Base-by-base conservation (phyloP, 805 yeast species). In the Saccharomycopsis synnaedendra region DNA sequence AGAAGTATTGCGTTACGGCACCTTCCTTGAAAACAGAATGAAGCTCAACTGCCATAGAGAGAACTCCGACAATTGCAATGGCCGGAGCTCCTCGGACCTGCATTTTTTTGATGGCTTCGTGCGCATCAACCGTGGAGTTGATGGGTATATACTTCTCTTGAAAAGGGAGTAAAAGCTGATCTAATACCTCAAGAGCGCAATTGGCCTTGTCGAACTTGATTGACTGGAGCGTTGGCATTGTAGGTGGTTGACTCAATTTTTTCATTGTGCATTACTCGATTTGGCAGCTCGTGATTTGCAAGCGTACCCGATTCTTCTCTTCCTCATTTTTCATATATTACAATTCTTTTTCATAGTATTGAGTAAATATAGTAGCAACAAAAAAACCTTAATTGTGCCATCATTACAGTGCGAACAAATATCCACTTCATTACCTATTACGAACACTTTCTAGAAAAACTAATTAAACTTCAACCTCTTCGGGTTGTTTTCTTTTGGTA, bases 71-170 rank as follows among this genome's bases (percentile, higher is more conserved):
- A 49, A 90, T 85, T 53, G 97, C 97, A 60, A 90, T 90, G 1
- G 97, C 97, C 0, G 98, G 98, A 0, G 98, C 98, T 37, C 98
- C 98, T 61, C 98, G 74, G 4, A 94, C 97, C 58, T 85, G 88
- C 98, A 90, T 90, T 49, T 71, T 71, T 59, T 79, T 81, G 62
- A 90, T 90, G n/a, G 85, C 95, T 19, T 72, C 71, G 64, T 67
- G 86, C 3, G 95, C 97, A 61, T 82, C 88, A 42, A 80, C 80
- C 44, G 85, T 78, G 11, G 77, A 67, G 37, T 66, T 55, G 49
- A 90, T 75, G 1, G 70, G 60, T 27, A 89, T 66, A 62, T 86
- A 90, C 43, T 68, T 71, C 1, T 94, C 77, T 45, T 81, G 72
- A 55, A 85, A 87, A 0, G 98, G 98, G 36, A 90, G 74, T 34